These are phyloP conservation scores for Coniochaeta sp. DNA, from an alignment of 2,329 filamentous ascomycete species.

Conservation along the genomic window DNA sequence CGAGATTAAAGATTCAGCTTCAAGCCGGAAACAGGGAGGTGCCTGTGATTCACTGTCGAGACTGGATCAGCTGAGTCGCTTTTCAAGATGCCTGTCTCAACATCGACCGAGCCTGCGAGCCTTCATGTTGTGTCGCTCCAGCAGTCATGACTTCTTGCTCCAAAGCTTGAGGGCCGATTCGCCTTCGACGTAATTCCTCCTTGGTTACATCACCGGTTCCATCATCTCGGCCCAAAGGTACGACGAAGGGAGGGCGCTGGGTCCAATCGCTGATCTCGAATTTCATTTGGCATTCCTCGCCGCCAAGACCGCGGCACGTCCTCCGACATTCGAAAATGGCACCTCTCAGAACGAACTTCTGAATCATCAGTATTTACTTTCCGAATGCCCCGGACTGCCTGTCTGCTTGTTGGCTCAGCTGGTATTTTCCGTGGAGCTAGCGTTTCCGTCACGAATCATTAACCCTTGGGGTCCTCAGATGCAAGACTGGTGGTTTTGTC, in stretches of 20 bases:
- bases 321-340: not conserved
- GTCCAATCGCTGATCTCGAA: not conserved
- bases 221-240: constrained; percentile 1
- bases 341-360: too few species aligned
- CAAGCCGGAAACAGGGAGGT: not conserved
- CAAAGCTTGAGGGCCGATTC: not conserved
- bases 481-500: too few species aligned
- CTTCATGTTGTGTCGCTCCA: not conserved
- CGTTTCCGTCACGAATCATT: too few species aligned
- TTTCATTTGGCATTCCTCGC: not conserved
- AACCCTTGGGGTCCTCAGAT: too few species aligned
- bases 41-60: not conserved
- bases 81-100: too few species aligned
- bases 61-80: not conserved
- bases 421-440: too few species aligned
- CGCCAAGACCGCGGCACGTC: not conserved
- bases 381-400: too few species aligned
- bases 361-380: not conserved
- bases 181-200: not conserved
- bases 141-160: not conserved
- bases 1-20: not conserved
- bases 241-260: not conserved
- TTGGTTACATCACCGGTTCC: not conserved
- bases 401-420: not conserved
- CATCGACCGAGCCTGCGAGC: too few species aligned